Conservation (phyloP, 345 rosid genomes). For the Arabis hirsuta region DNA sequence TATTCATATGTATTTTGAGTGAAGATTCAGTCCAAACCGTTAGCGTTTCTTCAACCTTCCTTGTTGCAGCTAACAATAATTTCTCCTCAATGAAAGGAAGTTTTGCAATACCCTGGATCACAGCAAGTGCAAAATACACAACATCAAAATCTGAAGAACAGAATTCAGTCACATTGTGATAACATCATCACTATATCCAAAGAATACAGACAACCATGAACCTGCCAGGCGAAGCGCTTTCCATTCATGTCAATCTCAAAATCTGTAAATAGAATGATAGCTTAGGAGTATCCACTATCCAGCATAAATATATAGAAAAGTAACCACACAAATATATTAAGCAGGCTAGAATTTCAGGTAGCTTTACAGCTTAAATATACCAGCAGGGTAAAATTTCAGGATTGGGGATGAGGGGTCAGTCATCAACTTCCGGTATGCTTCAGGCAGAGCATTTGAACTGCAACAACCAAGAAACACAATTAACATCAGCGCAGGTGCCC, state of each 20-base stretch:
- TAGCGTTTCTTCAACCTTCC: slow-evolving; percentile 76
- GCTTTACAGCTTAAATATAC: too few relatives aligned
- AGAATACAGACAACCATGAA: slow-evolving; percentile 38
- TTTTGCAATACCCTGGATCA: slow-evolving; percentile 83
- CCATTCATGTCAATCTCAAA: slow-evolving; percentile 99
- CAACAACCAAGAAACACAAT: slow-evolving; percentile 37
- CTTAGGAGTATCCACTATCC: slow-evolving; percentile 17
- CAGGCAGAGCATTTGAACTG: slow-evolving; percentile 92
- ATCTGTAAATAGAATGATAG: slow-evolving; percentile 56
- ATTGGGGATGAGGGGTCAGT: slow-evolving; percentile 83
- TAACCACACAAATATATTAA: not conserved
- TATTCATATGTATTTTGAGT: slow-evolving; percentile 15
- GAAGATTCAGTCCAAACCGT: slow-evolving; percentile 60
- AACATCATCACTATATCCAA: slow-evolving; percentile 32
- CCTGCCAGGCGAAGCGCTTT: slow-evolving; percentile 99
- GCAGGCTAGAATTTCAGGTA: slow-evolving; percentile 67
- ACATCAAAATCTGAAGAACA: slow-evolving; percentile 24
- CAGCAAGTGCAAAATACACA: slow-evolving; percentile 32
- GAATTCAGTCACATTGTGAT: slow-evolving; percentile 11
- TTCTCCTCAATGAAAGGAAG: slow-evolving; percentile 94
- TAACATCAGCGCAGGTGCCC: slow-evolving; percentile 25
- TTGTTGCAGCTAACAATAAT: slow-evolving; percentile 75
- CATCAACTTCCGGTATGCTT: slow-evolving; percentile 79
- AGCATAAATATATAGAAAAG: slow-evolving; percentile 8
- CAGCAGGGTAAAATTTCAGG: slow-evolving; percentile 70